phyloP scores from a whole-genome alignment of 2,329 filamentous ascomycete genomes.

The Periconia macrospinosa region DNA sequence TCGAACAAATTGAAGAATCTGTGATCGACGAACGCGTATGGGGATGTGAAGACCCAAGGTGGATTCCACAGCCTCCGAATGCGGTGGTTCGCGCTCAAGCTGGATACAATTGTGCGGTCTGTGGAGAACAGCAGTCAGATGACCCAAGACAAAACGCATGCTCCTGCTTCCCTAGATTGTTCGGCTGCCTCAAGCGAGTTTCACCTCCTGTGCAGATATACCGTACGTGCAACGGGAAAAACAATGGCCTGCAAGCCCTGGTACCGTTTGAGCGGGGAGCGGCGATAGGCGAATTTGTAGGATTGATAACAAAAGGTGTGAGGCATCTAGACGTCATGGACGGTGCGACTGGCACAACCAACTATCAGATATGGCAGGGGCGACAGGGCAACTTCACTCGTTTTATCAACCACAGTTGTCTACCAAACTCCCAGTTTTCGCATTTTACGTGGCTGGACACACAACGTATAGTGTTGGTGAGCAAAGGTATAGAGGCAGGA shows the following conservation, averaged over 20 bases:
- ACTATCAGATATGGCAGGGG: conserved; percentile 63
- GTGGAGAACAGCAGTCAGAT: conserved; percentile 55
- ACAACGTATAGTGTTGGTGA: conserved; percentile 59
- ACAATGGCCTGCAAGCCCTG: conserved; percentile 56
- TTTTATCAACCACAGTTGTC: conserved; percentile 63
- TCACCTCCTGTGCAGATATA: conserved; percentile 56
- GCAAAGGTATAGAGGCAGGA: conserved; percentile 57
- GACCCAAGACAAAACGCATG: conserved; percentile 53
- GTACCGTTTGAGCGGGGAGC: conserved; percentile 55
- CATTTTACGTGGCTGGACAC: conserved; percentile 60
- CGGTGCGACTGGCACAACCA: conserved; percentile 53
- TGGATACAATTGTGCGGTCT: conserved; percentile 48
- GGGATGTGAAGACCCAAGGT: conserved; percentile 55
- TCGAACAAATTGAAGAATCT: conserved; percentile 54
- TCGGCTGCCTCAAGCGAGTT: conserved; percentile 47
- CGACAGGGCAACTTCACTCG: conserved; percentile 59
- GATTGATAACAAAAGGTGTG: conserved; percentile 57
- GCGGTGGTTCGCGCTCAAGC: conserved; percentile 30
- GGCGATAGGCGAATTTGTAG: conserved; percentile 60
- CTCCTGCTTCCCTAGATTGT: conserved; percentile 57
- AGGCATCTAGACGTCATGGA: conserved; percentile 59
- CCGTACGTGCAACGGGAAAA: conserved; percentile 55
- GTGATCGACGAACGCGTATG: conserved; percentile 54
- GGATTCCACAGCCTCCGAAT: conserved; percentile 27
- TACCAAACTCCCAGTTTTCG: conserved; percentile 60